Evolutionary conservation across 78 protist genomes (phyloP), one percentile per base, ranked within the genome.

Genomic region (Speleostelium caveatum): DNA sequence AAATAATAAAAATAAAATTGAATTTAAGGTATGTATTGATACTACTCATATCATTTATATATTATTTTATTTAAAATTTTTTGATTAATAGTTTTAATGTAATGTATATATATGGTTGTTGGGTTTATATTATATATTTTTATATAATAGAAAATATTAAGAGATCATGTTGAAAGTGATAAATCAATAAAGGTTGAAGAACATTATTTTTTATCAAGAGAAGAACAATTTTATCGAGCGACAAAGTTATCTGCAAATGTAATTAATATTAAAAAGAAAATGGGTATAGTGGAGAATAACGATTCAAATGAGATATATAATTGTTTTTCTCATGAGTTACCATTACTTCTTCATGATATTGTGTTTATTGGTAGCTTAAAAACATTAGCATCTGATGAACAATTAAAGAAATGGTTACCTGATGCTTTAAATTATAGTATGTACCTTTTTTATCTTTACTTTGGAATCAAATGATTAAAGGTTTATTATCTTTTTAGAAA

Each of bases 321-420:
- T 19, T 35, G 39, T 16, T 53, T 67, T 17, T 83, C 24, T 32
- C 56, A 69, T 16, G 91, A 83, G 53, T 45, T 45, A 28, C 91
- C 91, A 59, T 58, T 69, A 16, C n/a, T 83, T 1, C 42, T 86
- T 17, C 79, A 67, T 58, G 93, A 75, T 58, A 51, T 36, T 59
- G 93, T 86, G 7, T 86, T 75, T 67, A 56, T 53, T 39, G 49
- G 73, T 56, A 67, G 73, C 49, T n/a, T 75, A 8, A 59, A 76
- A 39, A 45, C 87, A 33, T 58, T 78, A 0, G 94, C 94, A 49
- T 30, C 58, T 16, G 94, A 88, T 0, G 88, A 75, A 45, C 96
- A 93, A 49, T 42, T 58, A 24, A 33, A 28, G 1, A 32, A 62
- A 28, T 77, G 92, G 88, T 51, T 68, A 24, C 76, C 80, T 36